A percentile compares a stretch with the other conserved stretches of the same genome.
These are phyloP conservation scores for Silene latifolia DNA, from an alignment of 148 eudicot genomes.

Conservation along the genomic window DNA sequence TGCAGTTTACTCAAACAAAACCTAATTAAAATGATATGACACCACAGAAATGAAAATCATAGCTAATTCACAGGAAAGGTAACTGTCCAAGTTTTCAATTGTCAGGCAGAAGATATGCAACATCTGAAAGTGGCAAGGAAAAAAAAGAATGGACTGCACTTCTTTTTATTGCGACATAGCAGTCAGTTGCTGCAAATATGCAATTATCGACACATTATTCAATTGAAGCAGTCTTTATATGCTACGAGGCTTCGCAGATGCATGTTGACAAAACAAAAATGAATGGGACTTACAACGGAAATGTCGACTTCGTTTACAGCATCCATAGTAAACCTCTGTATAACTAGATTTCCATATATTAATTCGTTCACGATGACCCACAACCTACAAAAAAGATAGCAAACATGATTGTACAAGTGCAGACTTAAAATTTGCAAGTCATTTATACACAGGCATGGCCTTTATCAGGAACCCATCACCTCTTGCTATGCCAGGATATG, in stretches of 20 bases:
- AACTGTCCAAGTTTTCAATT: neutral
- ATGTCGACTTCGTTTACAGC: conserved; percentile 80
- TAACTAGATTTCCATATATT: conserved; percentile 88
- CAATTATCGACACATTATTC: neutral
- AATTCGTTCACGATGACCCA: conserved; percentile 50
- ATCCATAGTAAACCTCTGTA: conserved; percentile 69
- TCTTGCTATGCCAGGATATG: neutral
- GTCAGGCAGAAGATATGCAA: neutral
- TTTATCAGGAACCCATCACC: neutral
- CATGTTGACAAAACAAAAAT: neutral
- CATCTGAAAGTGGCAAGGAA: neutral
- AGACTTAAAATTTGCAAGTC: neutral
- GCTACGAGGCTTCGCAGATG: neutral
- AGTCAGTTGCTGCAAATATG: neutral
- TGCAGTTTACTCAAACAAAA: neutral
- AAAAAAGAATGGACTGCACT: neutral
- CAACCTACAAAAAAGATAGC: conserved; percentile 37
- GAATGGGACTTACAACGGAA: conserved; percentile 61
- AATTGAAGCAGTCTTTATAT: neutral
- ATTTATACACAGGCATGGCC: neutral
- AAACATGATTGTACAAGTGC: neutral
- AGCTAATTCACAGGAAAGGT: neutral
- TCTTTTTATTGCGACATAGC: neutral
- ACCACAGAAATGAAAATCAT: neutral
- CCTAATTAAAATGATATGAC: neutral